phyloP scores from a whole-genome alignment of 768 basidiomycete genomes.

The Exidia glandulosa region DNA sequence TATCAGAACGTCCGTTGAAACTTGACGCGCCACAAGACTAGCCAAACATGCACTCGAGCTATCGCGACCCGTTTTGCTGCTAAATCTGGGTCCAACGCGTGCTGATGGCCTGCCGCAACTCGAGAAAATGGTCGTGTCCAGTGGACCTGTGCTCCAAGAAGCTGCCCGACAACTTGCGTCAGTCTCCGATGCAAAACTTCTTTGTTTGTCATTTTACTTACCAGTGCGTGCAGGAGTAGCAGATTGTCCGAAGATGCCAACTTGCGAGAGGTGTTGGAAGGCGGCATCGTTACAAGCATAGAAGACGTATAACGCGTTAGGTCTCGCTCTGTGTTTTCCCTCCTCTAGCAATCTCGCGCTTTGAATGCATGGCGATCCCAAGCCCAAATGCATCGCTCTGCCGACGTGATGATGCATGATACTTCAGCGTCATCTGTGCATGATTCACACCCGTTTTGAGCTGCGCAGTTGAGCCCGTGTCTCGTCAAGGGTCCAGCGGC shows the following conservation, averaged over 20 bases:
- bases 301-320: neutral
- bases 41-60: constrained; percentile 68
- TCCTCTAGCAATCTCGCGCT: too few species aligned
- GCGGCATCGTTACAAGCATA: neutral
- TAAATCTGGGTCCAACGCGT: constrained; percentile 84
- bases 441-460: too few species aligned
- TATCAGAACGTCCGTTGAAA: neutral
- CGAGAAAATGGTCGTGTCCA: constrained; percentile 69
- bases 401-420: too few species aligned
- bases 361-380: too few species aligned
- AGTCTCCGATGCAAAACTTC: constrained; percentile 18
- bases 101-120: constrained; percentile 59
- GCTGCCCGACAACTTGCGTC: constrained; percentile 53
- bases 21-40: constrained; percentile 34
- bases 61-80: constrained; percentile 64
- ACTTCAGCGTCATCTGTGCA: too few species aligned
- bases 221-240: neutral
- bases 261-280: neutral
- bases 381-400: too few species aligned
- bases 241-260: neutral
- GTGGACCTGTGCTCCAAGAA: constrained; percentile 60
- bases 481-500: too few species aligned
- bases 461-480: too few species aligned
- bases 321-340: too few species aligned
- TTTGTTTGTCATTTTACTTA: neutral